These are phyloP conservation scores for Scenedesmus sp. DNA, from an alignment of 163 green algal species.

Conservation along the genomic window DNA sequence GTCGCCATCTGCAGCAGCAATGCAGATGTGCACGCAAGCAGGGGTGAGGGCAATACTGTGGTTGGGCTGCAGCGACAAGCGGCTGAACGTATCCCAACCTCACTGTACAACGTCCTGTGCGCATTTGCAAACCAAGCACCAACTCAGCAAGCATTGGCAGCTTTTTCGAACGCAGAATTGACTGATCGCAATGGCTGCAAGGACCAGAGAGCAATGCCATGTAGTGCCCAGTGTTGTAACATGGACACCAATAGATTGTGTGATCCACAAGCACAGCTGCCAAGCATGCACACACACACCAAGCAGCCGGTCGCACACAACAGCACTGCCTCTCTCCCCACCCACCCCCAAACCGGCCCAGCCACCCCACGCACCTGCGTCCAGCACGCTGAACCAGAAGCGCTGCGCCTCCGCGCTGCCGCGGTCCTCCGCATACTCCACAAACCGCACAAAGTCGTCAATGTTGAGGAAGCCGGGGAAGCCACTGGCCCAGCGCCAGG, in stretches of 20 bases:
- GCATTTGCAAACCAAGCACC: too few species aligned
- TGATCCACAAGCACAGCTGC: background rate
- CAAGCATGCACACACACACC: background rate
- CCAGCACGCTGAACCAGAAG: slow-evolving; percentile 72
- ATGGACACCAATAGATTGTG: too few species aligned
- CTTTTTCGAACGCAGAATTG: too few species aligned
- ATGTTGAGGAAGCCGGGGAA: slow-evolving; percentile 63
- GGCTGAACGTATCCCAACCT: background rate
- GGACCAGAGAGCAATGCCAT: too few species aligned
- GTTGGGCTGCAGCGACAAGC: background rate
- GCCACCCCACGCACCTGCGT: slow-evolving; percentile 22
- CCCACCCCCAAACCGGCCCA: too few species aligned
- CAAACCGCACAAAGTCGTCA: slow-evolving; percentile 69
- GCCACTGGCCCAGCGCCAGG: slow-evolving; percentile 57
- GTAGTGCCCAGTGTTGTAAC: too few species aligned
- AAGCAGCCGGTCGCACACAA: background rate
- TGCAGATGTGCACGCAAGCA: background rate
- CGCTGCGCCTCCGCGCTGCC: slow-evolving; percentile 48
- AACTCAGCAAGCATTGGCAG: too few species aligned
- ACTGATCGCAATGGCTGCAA: too few species aligned
- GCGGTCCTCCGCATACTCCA: slow-evolving; percentile 65
- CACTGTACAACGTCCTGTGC: too few species aligned
- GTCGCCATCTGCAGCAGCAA: slow-evolving; percentile 56
- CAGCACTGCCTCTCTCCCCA: too few species aligned
- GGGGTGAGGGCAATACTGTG: background rate